Evolutionary conservation across 2,329 filamentous ascomycete genomes (phyloP).

Genomic region (Sclerotinia minor): DNA sequence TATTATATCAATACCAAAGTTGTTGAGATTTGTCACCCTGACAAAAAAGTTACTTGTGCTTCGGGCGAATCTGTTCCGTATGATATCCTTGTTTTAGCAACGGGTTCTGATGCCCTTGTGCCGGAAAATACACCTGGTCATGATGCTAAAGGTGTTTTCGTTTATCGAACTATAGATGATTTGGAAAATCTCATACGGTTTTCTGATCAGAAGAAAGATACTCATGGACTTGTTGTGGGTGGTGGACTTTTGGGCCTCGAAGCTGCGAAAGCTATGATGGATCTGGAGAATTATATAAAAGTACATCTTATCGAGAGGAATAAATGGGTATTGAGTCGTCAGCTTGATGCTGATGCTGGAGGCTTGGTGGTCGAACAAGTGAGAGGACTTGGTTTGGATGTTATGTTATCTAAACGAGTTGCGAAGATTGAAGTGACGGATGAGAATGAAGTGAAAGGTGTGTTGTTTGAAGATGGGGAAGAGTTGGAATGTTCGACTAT

Average conservation of each 20-base stretch:
- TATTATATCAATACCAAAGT: slow-evolving; percentile 76
- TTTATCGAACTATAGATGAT: slow-evolving; percentile 85
- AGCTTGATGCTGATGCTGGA: slow-evolving; percentile 80
- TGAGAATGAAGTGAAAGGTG: slow-evolving; percentile 67
- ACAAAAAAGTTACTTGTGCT: slow-evolving; percentile 69
- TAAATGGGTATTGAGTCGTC: slow-evolving; percentile 77
- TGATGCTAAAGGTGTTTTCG: slow-evolving; percentile 81
- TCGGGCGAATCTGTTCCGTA: slow-evolving; percentile 71
- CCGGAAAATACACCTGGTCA: slow-evolving; percentile 68
- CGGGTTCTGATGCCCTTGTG: slow-evolving; percentile 80
- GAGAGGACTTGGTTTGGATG: slow-evolving; percentile 72
- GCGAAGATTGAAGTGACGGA: slow-evolving; percentile 68
- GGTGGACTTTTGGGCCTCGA: slow-evolving; percentile 84
- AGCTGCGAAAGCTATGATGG: slow-evolving; percentile 89
- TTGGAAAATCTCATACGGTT: slow-evolving; percentile 75
- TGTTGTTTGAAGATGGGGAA: slow-evolving; percentile 80
- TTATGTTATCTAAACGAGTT: slow-evolving; percentile 75
- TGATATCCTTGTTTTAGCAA: slow-evolving; percentile 80
- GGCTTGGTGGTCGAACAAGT: slow-evolving; percentile 82
- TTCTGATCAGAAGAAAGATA: slow-evolving; percentile 64
- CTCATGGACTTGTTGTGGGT: slow-evolving; percentile 74
- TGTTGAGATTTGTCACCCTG: slow-evolving; percentile 61
- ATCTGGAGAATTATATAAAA: slow-evolving; percentile 70
- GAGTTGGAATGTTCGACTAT: slow-evolving; percentile 75
- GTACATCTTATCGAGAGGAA: slow-evolving; percentile 83